Base-by-base conservation (phyloP, 1,284 basidiomycete genomes). In the Boletus subluridellus region DNA sequence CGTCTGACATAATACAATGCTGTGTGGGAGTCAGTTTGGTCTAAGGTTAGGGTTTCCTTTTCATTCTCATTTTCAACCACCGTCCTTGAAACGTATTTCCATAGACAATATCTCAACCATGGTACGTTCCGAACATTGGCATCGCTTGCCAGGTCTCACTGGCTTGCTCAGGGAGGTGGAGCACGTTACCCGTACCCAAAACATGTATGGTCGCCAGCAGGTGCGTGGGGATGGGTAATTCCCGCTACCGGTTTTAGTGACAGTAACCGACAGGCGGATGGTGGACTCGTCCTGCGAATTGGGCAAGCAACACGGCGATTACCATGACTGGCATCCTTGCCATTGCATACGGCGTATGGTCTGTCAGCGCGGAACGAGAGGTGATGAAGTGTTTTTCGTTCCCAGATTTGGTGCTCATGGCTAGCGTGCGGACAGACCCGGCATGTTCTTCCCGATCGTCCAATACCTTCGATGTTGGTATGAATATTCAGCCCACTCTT, bases 281-380 rank as follows among this genome's bases (percentile, higher is more conserved):
- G 86, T 89, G 87, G 86, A 80, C 80, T 30, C 80, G 85, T 15
- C 87, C 87, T 5, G 78, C 82, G 14, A 88, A 88, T 69, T 89
- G 87, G 86, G 82, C 81, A 52, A 69, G 80, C 24, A 89, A 89
- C 73, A 89, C 87, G 1, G 80, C 80, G 0, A 78, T 89, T 46
- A 77, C 81, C 2, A 80, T 82, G 65, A 73, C 76, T 52, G 86
- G 86, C 14, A 85, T 89, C 56, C 65, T 83, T 49, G 78, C 76
- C 5, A 69, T 82, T n/a, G 80, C 81, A 15, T 87, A 82, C 60
- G 82, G 76, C 10, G 78, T 81, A 10, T 89, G 83, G 81, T 78
- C 73, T 44, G 69, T 87, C 53, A 87, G 86, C 62, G 83, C 85
- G 12, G 82, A 82, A 54, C 78, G 79, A 61, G 87, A 89, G 81